Base-by-base conservation (phyloP, 2,329 filamentous ascomycete genomes). In the Penicillium sp. region DNA sequence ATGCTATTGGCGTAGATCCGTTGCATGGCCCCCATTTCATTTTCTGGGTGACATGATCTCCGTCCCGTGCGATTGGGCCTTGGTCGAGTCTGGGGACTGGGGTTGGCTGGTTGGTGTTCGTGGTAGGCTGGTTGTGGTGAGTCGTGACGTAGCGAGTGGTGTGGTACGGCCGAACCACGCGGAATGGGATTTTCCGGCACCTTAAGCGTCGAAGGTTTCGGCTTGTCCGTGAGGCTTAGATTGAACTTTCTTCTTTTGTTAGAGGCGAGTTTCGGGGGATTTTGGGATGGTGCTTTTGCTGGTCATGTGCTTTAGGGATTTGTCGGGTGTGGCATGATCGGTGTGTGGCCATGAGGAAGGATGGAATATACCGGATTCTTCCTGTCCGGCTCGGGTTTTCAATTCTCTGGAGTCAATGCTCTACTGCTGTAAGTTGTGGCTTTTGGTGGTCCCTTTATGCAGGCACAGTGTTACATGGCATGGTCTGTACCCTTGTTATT, bases 71-170 rank as follows among this genome's bases (percentile, higher is more conserved):
- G 20, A 39, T 54, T 27, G 51, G 14, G 4, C 18, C 7, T 36
- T 16, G 10, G 22, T 7, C 16, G 42, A 31, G 27, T 27, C 45
- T 3, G n/a, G 45, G 38, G 36, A 24, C 2, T 31, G 16, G 25
- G 22, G 42, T n/a, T 11, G 3, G 20, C n/a, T 16, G 14, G 22
- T 44, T 10, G 7, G n/a, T 27, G n/a, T 27, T n/a, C n/a, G 18
- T 24, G 48, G 35, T 46, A 46, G 48, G 36, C 10, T 31, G 14
- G 28, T 22, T 35, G 31, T 7, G 43, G 11, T 27, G 40, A 54
- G 42, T 51, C 22, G 28, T 60, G 57, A 60, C 53, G 57, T 50
- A 18, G 45, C n/a, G 46, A 18, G 46, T 52, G 52, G 48, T 58
- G 18, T 48, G 50, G 53, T 60, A 39, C 48, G 53, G 46, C 54